Base-by-base conservation (phyloP, 2,329 filamentous ascomycete genomes). In the Penicillium sp. region DNA sequence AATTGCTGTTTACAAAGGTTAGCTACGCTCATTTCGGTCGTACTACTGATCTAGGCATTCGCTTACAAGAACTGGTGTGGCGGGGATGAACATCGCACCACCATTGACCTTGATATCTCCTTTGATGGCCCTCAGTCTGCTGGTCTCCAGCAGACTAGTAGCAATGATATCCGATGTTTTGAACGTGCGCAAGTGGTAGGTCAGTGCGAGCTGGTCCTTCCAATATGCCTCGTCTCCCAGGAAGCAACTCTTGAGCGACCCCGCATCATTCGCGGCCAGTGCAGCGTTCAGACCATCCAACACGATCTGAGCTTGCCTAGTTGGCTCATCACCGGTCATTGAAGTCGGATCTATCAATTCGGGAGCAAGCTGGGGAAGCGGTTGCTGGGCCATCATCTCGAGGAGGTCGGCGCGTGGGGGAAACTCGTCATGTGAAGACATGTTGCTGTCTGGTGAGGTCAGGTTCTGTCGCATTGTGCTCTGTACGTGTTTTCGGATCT, bases 341-440 rank as follows among this genome's bases (percentile, higher is more conserved):
- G 49, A 54, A 11, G 8, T 41, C 3, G 50, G 48, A 13, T 59
- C 53, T 47, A 63, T 36, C 34, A 55, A 16, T 18, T 45, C 53
- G 4, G 57, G 47, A 8, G 50, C 27, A 24, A 63, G 42, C 1
- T 42, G 48, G 11, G 71, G 71, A 4, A 72, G 50, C 0, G 68
- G 71, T 7, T 62, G 34, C 36, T 63, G 43, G 14, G 48, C 50
- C 52, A 71, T 56, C 60, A 66, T 66, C 40, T 56, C 61, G 34
- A 53, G 59, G 49, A 69, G 40, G 41, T 66, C 61, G 2, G 49
- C 60, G 13, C 40, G 49, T 21, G 50, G 53, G 5, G 59, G 59
- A 27, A 49, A 56, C 41, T 62, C 59, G 36, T 53, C 22, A 29
- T 24, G n/a, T 24, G 18, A 34, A 8, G 44, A 13, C 44, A 45